These are phyloP conservation scores for Ceratobasidium sp. DNA, from an alignment of 1,284 basidiomycete genomes.

Conservation along the genomic window DNA sequence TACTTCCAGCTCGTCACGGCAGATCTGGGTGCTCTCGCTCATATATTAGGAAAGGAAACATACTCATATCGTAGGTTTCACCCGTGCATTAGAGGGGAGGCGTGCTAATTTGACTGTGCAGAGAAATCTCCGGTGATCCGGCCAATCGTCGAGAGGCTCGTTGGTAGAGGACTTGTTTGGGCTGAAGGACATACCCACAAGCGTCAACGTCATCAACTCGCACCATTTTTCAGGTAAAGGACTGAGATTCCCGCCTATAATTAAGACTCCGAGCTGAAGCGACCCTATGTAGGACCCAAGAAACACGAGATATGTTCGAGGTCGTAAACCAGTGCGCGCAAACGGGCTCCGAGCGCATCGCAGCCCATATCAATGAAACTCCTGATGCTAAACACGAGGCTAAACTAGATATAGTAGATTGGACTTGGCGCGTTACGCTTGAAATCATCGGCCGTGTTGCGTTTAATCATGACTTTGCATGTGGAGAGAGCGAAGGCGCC, in stretches of 20 bases:
- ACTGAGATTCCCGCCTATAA: conserved; percentile 7
- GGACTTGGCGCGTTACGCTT: conserved; percentile 48
- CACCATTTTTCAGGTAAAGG: conserved; percentile 54
- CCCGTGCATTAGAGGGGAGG: background rate
- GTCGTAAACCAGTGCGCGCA: conserved; percentile 38
- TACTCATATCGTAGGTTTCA: too few species aligned
- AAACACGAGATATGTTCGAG: conserved; percentile 44
- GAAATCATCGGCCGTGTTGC: conserved; percentile 51
- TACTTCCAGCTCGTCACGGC: conserved; percentile 53
- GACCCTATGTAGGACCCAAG: conserved; percentile 35
- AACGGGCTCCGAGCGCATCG: conserved; percentile 41
- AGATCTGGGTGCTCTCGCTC: conserved; percentile 53
- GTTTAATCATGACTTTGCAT: conserved; percentile 50
- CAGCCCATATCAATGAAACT: conserved; percentile 34
- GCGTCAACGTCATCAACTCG: conserved; percentile 55
- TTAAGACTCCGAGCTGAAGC: conserved; percentile 2
- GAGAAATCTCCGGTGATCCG: conserved; percentile 3
- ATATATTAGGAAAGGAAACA: conserved; percentile 54
- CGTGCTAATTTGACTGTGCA: conserved; percentile 4
- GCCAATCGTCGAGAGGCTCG: conserved; percentile 33
- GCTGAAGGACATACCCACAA: conserved; percentile 59
- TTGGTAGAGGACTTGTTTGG: conserved; percentile 56
- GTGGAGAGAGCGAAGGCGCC: conserved; percentile 41
- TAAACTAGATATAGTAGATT: conserved; percentile 49
- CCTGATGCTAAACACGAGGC: conserved; percentile 13